These are phyloP conservation scores for Aspergillus pseudoviridinutans DNA, from an alignment of 2,329 filamentous ascomycete genomes.

Conservation along the genomic window DNA sequence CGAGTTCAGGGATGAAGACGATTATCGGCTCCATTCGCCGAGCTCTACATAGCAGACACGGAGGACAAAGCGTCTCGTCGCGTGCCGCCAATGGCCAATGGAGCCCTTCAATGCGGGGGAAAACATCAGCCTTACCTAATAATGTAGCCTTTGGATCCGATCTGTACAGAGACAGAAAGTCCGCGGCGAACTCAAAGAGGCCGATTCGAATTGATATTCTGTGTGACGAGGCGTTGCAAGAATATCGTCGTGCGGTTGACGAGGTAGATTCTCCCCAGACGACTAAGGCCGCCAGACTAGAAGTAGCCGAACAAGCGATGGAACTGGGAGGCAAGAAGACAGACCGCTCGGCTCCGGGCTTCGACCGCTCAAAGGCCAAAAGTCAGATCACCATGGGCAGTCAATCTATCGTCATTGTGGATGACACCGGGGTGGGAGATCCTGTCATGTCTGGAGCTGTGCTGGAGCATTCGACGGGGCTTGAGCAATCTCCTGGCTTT, in stretches of 20 bases:
- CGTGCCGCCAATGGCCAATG: conserved; percentile 32
- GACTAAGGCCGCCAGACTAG: conserved; percentile 4
- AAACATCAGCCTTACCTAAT: conserved; percentile 40
- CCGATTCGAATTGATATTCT: conserved; percentile 74
- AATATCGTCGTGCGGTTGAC: conserved; percentile 69
- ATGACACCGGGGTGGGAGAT: conserved; percentile 51
- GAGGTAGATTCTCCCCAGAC: conserved; percentile 3
- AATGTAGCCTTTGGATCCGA: conserved; percentile 45
- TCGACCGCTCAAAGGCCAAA: conserved; percentile 29
- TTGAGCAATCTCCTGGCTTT: conserved; percentile 15
- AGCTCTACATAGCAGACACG: conserved; percentile 63
- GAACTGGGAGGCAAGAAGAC: neutral
- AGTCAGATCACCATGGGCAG: conserved; percentile 72
- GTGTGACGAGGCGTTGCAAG: conserved; percentile 71
- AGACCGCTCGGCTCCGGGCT: neutral
- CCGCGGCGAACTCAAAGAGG: conserved; percentile 33
- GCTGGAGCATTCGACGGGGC: conserved; percentile 5
- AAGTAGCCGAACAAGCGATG: conserved; percentile 1
- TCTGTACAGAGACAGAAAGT: conserved; percentile 39
- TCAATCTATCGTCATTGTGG: conserved; percentile 85
- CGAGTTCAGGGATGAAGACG: conserved; percentile 70
- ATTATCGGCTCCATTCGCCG: conserved; percentile 82
- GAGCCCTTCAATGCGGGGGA: conserved; percentile 32
- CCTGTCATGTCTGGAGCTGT: conserved; percentile 40
- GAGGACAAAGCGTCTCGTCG: conserved; percentile 28